Evolutionary conservation across 495 filamentous ascomycete species (phyloP).

Genomic region (Lophiostoma macrostomum): DNA sequence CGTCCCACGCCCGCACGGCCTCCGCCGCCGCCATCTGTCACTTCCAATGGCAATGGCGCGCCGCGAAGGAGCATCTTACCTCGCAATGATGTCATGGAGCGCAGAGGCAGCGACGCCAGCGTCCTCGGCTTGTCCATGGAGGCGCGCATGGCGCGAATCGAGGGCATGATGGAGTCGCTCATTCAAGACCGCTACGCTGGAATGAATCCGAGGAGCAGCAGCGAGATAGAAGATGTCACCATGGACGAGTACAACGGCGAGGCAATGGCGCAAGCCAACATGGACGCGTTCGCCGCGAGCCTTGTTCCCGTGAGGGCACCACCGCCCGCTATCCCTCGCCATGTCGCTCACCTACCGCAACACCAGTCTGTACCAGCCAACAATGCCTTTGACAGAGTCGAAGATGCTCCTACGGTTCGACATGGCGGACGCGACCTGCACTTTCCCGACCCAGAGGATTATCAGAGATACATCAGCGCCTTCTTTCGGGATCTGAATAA

Average conservation of each 20-base stretch:
- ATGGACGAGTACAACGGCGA: conserved; percentile 6
- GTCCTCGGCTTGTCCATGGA: conserved; percentile 18
- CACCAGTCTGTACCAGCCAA: background rate
- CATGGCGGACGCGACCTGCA: conserved; percentile 6
- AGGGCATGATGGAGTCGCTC: conserved; percentile 22
- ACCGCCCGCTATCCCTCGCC: background rate
- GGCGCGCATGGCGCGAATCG: conserved; percentile 23
- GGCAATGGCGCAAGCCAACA: conserved; percentile 3
- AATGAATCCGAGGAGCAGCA: conserved; percentile 9
- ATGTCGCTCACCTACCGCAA: background rate
- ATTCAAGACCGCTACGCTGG: conserved; percentile 9
- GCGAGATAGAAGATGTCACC: conserved; percentile 10
- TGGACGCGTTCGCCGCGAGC: conserved; percentile 11
- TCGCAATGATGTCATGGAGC: conserved; percentile 16
- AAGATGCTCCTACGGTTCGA: conserved; percentile 3
- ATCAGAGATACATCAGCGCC: conserved; percentile 22
- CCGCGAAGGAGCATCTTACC: conserved; percentile 11
- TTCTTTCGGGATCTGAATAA: conserved; percentile 24
- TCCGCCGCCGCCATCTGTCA: background rate
- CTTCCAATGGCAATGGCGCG: conserved; percentile 10
- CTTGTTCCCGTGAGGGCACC: background rate
- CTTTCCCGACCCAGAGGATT: conserved; percentile 13
- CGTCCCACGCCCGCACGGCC: conserved; percentile 11
- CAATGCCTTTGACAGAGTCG: background rate
- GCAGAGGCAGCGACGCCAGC: conserved; percentile 20